Base-by-base conservation (phyloP, 768 basidiomycete genomes). In the Peribolospora kevripleyi region DNA sequence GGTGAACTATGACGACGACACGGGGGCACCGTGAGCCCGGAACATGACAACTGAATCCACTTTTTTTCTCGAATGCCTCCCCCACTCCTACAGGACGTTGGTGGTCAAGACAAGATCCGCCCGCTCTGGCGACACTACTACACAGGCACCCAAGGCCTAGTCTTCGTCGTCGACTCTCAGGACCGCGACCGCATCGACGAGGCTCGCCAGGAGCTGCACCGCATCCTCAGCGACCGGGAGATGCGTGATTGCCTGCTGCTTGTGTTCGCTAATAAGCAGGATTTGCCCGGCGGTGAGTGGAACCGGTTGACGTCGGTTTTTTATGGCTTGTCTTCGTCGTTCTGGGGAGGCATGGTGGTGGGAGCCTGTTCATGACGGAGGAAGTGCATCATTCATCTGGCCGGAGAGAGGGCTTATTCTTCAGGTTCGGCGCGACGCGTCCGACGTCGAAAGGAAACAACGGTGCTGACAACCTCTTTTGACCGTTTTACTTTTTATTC, bases 241-340 rank as follows among this genome's bases (percentile, higher is more conserved):
- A 95, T 97, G 91, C 87, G 84, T 70, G 90, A 95, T 61, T 95
- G 90, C 66, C 68, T 97, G 54, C 67, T 97, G 65, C 80, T 97
- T 57, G 90, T 97, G n/a, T 97, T 97, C 69, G 90, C 91, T 42
- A 97, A 97, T 72, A 97, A 97, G 72, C 91, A 97, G 70, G 91
- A 97, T 76, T 70, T 97, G 61, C 87, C 87, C 6, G 87, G 85
- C 68, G 90, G 90, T 91, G 62, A 62, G 79, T 72, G 25, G 25
- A 25, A 25, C 25, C 25, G 25, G 25, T 25, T 25, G 25, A 25
- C 6, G 13, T 52, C n/a, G n/a, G 40, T n/a, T 36, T 40, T n/a
- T 4, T 42, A 36, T 48, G 43, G 37, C 41, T 42, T 50, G 48
- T 38, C 50, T 5, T 9, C n/a, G 14, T 42, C 13, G 53, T n/a